These are phyloP conservation scores for Cyclostephanos tholiformis DNA, from an alignment of 108 stramenopile species.

Conservation along the genomic window DNA sequence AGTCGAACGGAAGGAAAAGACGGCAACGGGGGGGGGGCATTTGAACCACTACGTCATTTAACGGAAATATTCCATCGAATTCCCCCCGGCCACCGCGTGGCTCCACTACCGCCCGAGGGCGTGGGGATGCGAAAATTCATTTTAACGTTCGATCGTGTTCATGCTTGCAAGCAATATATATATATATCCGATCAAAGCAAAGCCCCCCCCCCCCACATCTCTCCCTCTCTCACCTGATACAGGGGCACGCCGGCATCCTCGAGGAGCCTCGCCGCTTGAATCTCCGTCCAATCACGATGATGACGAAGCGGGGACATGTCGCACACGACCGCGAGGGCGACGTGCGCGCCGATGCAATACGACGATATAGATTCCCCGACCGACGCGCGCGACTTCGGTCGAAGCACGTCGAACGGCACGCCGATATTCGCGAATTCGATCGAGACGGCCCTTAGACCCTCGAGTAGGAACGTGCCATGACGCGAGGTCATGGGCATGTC, in stretches of 20 bases:
- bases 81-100: no score
- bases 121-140: no score
- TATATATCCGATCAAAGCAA: no score
- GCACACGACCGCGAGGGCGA: slow-evolving; percentile 70
- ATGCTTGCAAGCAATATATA: no score
- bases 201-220: no score
- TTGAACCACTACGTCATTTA: no score
- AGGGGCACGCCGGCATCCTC: slow-evolving; percentile 66
- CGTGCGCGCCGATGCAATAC: slow-evolving; percentile 48
- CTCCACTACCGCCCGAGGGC: no score
- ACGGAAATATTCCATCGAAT: no score
- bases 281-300: slow-evolving; percentile 67
- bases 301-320: slow-evolving; percentile 92
- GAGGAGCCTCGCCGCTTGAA: slow-evolving; percentile 53
- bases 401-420: slow-evolving; percentile 86
- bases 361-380: slow-evolving; percentile 48
- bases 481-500: slow-evolving; percentile 73
- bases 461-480: slow-evolving; percentile 86
- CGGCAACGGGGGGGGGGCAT: no score
- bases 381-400: slow-evolving; percentile 44
- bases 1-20: no score
- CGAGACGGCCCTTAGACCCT: slow-evolving; percentile 86
- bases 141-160: no score
- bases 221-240: slow-evolving; percentile 53
- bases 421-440: slow-evolving; percentile 57